Evolutionary conservation across 768 basidiomycete genomes (phyloP), one percentile per base, ranked within the genome.

Genomic region (Russula virescens): DNA sequence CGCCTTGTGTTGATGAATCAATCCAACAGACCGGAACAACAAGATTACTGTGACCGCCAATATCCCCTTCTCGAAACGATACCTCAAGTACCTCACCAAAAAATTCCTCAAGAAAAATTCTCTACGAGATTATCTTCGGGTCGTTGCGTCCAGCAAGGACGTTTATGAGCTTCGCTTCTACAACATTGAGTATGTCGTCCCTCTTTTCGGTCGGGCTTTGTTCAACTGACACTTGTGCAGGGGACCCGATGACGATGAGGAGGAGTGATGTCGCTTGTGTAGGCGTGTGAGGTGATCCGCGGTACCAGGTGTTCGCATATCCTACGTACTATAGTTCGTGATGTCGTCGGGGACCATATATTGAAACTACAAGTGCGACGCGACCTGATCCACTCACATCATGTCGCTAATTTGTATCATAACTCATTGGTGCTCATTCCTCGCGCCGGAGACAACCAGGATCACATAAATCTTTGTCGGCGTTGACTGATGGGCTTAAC

Each of bases 71-170:
- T 98, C 96, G 55, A 98, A 98, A 80, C 84, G 92, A 61, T 98
- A 97, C 77, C 86, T 98, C 74, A 98, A 98, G 78, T 99, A 98
- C 79, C 82, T 98, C 64, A 98, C 96, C 66, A 98, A 98, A 84
- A 96, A 96, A 81, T 95, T 93, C 83, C 83, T 98, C 78, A 98
- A 98, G 85, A 97, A 97, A 85, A 94, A 95, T 79, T 78, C 81
- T 49, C 83, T 97, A 70, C 88, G 94, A 68, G 95, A 98, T 79
- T 98, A 94, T 91, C 93, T 98, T 74, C 94, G 94, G 60, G 96
- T 99, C 68, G 93, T 98, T 68, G 93, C 97, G 46, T 87, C 93
- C 34, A 82, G 86, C 58, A 97, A 98, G 80, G 92, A 97, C 74
- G 84, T 82, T 70, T 99, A 98, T 79, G 87, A 94, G 72, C 87